Evolutionary conservation across 257 asterid species (phyloP).

Genomic region (Gentiana macrophylla): DNA sequence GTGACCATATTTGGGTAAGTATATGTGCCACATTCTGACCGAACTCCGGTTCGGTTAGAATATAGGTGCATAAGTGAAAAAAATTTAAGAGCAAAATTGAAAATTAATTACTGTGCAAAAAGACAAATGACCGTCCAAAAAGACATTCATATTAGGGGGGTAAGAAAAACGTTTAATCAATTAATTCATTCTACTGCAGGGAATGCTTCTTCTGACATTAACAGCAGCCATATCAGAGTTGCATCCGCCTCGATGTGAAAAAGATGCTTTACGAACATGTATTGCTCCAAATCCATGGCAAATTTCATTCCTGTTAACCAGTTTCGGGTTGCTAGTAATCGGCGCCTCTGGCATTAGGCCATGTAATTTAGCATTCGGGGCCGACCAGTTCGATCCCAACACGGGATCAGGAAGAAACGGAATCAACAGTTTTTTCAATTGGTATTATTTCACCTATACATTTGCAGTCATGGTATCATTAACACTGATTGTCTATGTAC

Average conservation of each 20-base stretch:
- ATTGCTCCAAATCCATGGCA: conserved; percentile 16
- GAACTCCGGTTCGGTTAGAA: too few relatives aligned
- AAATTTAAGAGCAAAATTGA: too few relatives aligned
- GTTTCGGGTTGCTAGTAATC: conserved; percentile 11
- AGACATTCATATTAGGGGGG: too few relatives aligned
- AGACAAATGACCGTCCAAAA: too few relatives aligned
- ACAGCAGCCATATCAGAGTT: conserved; percentile 17
- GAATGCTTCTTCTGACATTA: conserved; percentile 16
- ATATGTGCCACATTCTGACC: too few relatives aligned
- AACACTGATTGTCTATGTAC: conserved; percentile 20
- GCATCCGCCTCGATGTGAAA: conserved; percentile 18
- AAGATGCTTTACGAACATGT: conserved; percentile 1
- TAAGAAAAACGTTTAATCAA: not conserved
- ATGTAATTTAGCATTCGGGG: conserved; percentile 26
- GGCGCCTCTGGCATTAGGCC: conserved; percentile 27
- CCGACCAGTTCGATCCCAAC: conserved; percentile 25
- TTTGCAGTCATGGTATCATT: conserved; percentile 17
- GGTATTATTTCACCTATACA: conserved; percentile 26
- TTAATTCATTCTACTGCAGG: conserved; percentile 5
- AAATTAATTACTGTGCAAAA: too few relatives aligned
- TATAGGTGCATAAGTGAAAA: too few relatives aligned
- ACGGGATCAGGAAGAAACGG: conserved; percentile 22
- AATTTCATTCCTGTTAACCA: conserved; percentile 13
- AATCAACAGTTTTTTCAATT: conserved; percentile 25
- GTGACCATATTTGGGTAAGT: too few relatives aligned